phyloP scores from a whole-genome alignment of 2,329 filamentous ascomycete species.

The Pseudocercospora fijiensis region DNA sequence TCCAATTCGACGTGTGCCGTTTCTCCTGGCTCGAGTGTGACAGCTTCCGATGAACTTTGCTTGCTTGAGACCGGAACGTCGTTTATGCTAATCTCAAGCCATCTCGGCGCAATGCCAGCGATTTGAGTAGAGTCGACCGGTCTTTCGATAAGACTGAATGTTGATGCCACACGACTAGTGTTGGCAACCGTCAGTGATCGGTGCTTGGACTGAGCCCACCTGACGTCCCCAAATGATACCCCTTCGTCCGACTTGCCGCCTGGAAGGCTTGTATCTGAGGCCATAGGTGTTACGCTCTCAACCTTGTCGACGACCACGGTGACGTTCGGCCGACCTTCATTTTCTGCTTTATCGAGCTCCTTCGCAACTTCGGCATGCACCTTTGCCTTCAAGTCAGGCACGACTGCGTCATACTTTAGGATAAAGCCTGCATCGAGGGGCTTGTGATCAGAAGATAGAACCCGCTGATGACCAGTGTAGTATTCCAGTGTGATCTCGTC shows the following conservation, averaged over 20 bases:
- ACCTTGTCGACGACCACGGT: constrained; percentile 69
- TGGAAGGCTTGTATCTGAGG: constrained; percentile 15
- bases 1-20: constrained; percentile 70
- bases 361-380: constrained; percentile 83
- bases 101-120: constrained; percentile 54
- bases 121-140: constrained; percentile 52
- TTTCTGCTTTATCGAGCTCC: constrained; percentile 86
- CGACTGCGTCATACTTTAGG: constrained; percentile 80
- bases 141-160: constrained; percentile 75
- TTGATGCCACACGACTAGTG: constrained; percentile 78
- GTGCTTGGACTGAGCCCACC: constrained; percentile 65
- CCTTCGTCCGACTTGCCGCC: constrained; percentile 51
- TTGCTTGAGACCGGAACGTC: constrained; percentile 25
- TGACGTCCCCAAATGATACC: constrained; percentile 75
- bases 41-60: constrained; percentile 43
- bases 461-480: constrained; percentile 84
- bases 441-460: constrained; percentile 94
- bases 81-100: constrained; percentile 62
- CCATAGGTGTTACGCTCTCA: constrained; percentile 35
- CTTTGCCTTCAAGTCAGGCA: constrained; percentile 78
- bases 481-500: constrained; percentile 59
- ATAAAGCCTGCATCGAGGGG: constrained; percentile 81
- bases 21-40: constrained; percentile 81
- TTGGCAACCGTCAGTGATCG: constrained; percentile 83
- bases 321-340: constrained; percentile 75